Conservation (phyloP, 768 basidiomycete genomes). For the Boletus reticuloceps region DNA sequence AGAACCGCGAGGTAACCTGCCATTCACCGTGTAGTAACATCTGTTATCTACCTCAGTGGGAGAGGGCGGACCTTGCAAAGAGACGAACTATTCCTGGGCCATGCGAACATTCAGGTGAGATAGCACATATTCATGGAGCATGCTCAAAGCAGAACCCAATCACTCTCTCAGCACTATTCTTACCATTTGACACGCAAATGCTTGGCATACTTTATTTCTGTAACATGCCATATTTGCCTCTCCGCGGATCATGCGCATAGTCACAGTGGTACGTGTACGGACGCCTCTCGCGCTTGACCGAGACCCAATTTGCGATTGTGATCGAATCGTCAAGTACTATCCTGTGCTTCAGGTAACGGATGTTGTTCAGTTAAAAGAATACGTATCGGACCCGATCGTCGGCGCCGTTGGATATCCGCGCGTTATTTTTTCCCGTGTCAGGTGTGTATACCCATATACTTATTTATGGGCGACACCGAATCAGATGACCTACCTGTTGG, state of each 20-base stretch:
- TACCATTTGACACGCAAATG: conserved; percentile 1
- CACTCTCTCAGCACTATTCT: conserved; percentile 6
- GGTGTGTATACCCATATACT: neutral
- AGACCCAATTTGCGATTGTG: neutral
- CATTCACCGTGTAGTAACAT: neutral
- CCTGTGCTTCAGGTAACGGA: neutral
- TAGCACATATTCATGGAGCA: neutral
- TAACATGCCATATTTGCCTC: neutral
- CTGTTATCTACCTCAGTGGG: neutral
- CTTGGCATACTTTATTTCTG: neutral
- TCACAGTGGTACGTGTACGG: neutral
- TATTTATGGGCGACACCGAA: neutral
- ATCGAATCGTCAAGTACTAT: neutral
- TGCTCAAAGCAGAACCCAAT: neutral
- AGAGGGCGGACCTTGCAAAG: neutral
- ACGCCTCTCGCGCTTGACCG: too few species aligned
- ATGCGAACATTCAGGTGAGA: neutral
- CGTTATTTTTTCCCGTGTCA: conserved; percentile 2
- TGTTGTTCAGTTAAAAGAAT: neutral
- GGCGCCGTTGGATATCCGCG: neutral
- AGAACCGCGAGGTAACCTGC: neutral
- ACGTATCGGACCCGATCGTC: conserved; percentile 10
- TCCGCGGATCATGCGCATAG: conserved; percentile 1
- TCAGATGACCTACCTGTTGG: conserved; percentile 7
- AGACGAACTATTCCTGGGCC: neutral